Evolutionary conservation across 2,329 filamentous ascomycete species (phyloP).

Genomic region (Metarhizium robertsii): DNA sequence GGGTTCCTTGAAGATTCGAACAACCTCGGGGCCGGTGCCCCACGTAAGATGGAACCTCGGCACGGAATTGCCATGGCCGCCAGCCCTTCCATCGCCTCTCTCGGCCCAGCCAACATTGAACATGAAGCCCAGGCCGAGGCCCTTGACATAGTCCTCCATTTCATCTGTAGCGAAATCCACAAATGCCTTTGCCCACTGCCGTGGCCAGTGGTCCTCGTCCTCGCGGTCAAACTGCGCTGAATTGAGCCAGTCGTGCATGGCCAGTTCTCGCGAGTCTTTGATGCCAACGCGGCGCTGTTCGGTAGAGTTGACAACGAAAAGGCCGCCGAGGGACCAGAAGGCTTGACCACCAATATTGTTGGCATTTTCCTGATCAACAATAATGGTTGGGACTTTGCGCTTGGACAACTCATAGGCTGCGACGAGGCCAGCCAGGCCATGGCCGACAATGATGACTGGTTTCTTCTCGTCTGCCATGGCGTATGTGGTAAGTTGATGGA

Average conservation of each 20-base stretch:
- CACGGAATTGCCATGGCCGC: constrained; percentile 53
- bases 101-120: constrained; percentile 52
- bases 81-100: constrained; percentile 43
- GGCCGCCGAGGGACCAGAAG: constrained; percentile 54
- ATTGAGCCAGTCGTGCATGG: constrained; percentile 49
- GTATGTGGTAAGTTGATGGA: background rate
- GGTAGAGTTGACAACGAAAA: constrained; percentile 50
- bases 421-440: constrained; percentile 49
- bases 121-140: constrained; percentile 41
- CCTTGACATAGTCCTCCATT: constrained; percentile 49
- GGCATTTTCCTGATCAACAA: constrained; percentile 50
- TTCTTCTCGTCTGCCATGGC: constrained; percentile 2
- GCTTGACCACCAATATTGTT: constrained; percentile 51
- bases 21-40: constrained; percentile 52
- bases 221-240: constrained; percentile 50
- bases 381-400: constrained; percentile 37
- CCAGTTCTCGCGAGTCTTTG: constrained; percentile 46
- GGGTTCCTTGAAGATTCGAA: constrained; percentile 47
- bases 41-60: constrained; percentile 54
- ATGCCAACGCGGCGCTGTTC: constrained; percentile 50
- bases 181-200: constrained; percentile 53
- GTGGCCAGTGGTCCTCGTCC: constrained; percentile 47
- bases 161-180: constrained; percentile 51
- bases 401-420: constrained; percentile 47
- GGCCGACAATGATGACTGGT: constrained; percentile 47